Evolutionary conservation across 2,329 filamentous ascomycete genomes (phyloP), one percentile per base, ranked within the genome.

Genomic region (Alternaria tenuissima): DNA sequence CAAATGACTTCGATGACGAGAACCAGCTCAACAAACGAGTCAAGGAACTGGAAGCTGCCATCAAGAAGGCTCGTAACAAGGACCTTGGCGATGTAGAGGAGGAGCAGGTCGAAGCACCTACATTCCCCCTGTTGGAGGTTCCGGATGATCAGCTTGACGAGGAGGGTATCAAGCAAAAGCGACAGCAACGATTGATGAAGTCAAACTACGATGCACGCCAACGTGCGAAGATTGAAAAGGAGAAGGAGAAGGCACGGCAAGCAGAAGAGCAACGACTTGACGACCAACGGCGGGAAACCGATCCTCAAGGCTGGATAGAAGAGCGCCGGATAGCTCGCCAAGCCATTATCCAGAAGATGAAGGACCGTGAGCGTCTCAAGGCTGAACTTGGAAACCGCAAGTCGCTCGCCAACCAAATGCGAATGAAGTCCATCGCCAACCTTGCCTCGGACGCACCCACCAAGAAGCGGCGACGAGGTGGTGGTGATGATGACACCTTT

Each of bases 381-480:
- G 92, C 93, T 43, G 95, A 99, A 74, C 87, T 97, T 1, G 94
- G 94, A 57, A 98, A 98, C 80, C 91, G 95, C 74, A 99, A 99
- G 79, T 97, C 94, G 0, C 88, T 97, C 20, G 95, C 95, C 8
- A 95, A 91, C 58, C 94, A 98, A 79, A 96, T 96, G 81, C 91
- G 95, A 64, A 99, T 99, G 95, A 98, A 98, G 81, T 94, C 90
- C 52, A 93, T 99, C 59, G 95, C 95, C 61, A 97, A 97, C 74
- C 89, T 99, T 1, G 95, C 95, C 3, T 94, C 94, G 0, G 95
- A 99, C 78, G 89, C 88, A 6, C 93, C 94, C 0, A 81, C 80
- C 7, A 93, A 94, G 77, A 96, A 97, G 79, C 88, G 94, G 57
- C 85, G 93, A 14, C 89, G 94, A 18, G 93, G 93, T 7, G 92